Conservation (phyloP, 1,139 yeast genomes). For the Yamadazyma atlantica region DNA sequence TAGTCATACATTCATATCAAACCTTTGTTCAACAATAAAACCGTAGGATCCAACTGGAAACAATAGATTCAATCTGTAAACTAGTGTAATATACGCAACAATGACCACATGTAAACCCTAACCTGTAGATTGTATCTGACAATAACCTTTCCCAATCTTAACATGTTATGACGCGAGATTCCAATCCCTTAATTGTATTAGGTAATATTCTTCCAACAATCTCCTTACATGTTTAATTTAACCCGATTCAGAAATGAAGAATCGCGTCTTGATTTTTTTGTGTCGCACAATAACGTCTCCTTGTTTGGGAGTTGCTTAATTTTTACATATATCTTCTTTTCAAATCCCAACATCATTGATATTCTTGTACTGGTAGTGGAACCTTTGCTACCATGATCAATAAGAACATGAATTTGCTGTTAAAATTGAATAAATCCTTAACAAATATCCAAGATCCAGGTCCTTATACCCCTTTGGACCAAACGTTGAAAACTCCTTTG, state of each 20-base stretch:
- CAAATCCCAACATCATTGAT: too few species aligned
- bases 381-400: constrained; percentile 25
- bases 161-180: too few species aligned
- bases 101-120: too few species aligned
- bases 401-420: constrained; percentile 26
- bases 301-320: not conserved
- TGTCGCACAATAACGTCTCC: not conserved
- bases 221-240: not conserved
- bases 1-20: too few species aligned
- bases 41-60: too few species aligned
- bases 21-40: too few species aligned
- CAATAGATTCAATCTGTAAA: too few species aligned
- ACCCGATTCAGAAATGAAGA: not conserved
- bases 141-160: too few species aligned
- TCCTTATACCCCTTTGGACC: constrained; percentile 50
- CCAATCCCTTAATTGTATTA: not conserved
- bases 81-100: too few species aligned
- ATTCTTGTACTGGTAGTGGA: too few species aligned
- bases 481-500: constrained; percentile 43
- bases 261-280: not conserved
- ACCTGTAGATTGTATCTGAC: too few species aligned
- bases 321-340: not conserved
- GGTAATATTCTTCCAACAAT: not conserved
- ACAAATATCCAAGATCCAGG: constrained; percentile 22
- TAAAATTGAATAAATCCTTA: constrained; percentile 32